These are phyloP conservation scores for Cladosporium halotolerans DNA, from an alignment of 2,329 filamentous ascomycete genomes.

Conservation along the genomic window DNA sequence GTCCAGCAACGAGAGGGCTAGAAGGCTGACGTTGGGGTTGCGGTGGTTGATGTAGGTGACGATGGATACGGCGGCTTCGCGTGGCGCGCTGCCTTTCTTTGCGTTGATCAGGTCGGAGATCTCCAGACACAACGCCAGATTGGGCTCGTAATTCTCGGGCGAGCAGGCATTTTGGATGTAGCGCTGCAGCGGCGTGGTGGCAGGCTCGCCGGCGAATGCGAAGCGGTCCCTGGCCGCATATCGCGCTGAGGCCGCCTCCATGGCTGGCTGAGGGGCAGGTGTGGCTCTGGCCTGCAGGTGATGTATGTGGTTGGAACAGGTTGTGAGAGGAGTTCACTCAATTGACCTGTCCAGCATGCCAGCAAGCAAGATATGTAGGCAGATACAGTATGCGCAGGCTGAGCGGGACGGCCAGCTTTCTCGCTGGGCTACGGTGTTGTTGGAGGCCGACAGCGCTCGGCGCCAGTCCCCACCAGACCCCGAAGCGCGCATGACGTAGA, in stretches of 20 bases:
- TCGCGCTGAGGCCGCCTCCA: conserved; percentile 94
- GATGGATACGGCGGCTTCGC: conserved; percentile 88
- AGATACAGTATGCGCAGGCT: too few relatives aligned
- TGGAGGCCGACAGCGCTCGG: neutral
- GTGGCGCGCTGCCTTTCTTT: conserved; percentile 92
- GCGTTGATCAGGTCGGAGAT: conserved; percentile 93
- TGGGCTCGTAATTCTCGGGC: conserved; percentile 95
- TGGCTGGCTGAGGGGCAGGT: conserved; percentile 14
- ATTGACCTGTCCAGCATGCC: too few relatives aligned
- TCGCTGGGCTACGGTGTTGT: neutral
- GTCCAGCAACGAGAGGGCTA: conserved; percentile 85
- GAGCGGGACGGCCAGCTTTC: conserved; percentile 1
- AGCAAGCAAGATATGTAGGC: too few relatives aligned
- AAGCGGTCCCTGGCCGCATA: conserved; percentile 95
- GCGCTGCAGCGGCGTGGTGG: conserved; percentile 81
- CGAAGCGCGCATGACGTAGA: conserved; percentile 7
- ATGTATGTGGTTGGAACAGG: neutral
- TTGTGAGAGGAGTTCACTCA: too few relatives aligned
- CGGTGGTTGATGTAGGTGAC: conserved; percentile 94
- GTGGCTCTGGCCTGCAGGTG: neutral
- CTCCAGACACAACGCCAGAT: conserved; percentile 92
- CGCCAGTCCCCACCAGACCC: neutral
- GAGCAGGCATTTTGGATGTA: conserved; percentile 96
- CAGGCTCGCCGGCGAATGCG: conserved; percentile 69
- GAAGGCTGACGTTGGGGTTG: conserved; percentile 87